Base-by-base conservation (phyloP, 2,329 filamentous ascomycete genomes). In the Fusarium nisikadoi region DNA sequence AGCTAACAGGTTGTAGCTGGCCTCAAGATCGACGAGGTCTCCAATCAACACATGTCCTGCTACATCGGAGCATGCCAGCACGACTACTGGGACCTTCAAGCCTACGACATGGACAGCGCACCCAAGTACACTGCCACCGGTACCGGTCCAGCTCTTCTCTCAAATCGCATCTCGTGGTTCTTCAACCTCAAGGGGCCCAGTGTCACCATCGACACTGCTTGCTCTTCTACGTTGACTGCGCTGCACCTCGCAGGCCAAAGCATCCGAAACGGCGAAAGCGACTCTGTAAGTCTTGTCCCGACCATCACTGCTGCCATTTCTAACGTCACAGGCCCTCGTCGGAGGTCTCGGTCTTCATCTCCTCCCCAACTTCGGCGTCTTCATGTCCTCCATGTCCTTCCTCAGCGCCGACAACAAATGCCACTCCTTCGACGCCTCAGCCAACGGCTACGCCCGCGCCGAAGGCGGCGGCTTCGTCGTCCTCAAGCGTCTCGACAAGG, bases 371-470 rank as follows among this genome's bases (percentile, higher is more conserved):
- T 54, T 39, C 35, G 50, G 50, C 23, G 53, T 45, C 20, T 45
- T 52, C 20, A 58, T 39, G 41, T 49, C 54, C 8, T 29, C 54
- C 31, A 57, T 57, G 41, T 47, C 41, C 25, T 49, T 57, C 23
- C 54, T 57, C 20, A 57, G 54, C 23, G 23, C 54, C 16, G 41
- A 57, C 33, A 47, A 47, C 20, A 57, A 36, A 20, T 65, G 50
- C 5, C 52, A 52, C 8, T 59, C 60, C 6, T 71, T 56, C 17
- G 70, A 71, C 13, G 29, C 47, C 12, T 45, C 54, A 8, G 65
- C 50, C 2, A 49, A 67, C 11, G 68, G 71, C 4, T 73, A 72
- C n/a, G 67, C 57, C 4, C 54, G 70, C 2, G 70, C 60, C 1
- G 64, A 72, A 23, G 70, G 68, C 3, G 47, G 70, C 5, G 61